phyloP scores from a whole-genome alignment of 768 basidiomycete species.

The Boletus pseudopeckii region DNA sequence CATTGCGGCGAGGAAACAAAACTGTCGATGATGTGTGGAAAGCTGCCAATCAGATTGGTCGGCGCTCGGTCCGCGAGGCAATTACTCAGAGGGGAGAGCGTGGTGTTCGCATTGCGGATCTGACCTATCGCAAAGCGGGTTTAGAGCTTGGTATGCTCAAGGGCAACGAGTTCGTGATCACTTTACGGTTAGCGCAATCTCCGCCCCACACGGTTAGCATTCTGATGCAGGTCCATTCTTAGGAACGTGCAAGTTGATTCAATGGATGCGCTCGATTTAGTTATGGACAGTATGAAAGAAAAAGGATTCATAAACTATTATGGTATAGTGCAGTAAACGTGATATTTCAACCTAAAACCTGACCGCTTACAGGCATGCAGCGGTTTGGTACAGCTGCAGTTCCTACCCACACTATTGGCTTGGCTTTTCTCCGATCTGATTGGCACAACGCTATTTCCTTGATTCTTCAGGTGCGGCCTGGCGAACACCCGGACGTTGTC shows the following conservation, averaged over 20 bases:
- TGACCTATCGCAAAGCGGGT: constrained; percentile 77
- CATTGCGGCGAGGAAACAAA: constrained; percentile 70
- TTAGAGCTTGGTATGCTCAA: constrained; percentile 95
- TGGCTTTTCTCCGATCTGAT: constrained; percentile 83
- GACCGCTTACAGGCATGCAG: constrained; percentile 78
- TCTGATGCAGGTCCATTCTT: constrained; percentile 4
- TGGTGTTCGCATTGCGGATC: constrained; percentile 83
- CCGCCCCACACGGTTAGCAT: constrained; percentile 14
- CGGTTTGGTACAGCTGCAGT: constrained; percentile 96
- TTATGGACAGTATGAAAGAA: constrained; percentile 71
- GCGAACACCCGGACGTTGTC: constrained; percentile 90
- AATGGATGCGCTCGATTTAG: constrained; percentile 65
- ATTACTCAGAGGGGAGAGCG: constrained; percentile 78
- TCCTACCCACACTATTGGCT: constrained; percentile 91
- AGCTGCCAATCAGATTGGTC: constrained; percentile 63
- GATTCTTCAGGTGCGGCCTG: constrained; percentile 77
- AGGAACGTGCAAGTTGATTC: constrained; percentile 87
- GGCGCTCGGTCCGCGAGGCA: constrained; percentile 55
- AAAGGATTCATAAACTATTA: constrained; percentile 98
- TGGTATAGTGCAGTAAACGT: constrained; percentile 43
- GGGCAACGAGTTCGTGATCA: constrained; percentile 94
- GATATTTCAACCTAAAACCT: neutral
- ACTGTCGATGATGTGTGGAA: constrained; percentile 85
- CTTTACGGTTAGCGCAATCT: constrained; percentile 60
- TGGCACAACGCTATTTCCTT: constrained; percentile 87